Percentiles rank a stretch among this genome's conserved stretches.
Conservation (phyloP, 768 basidiomycete genomes). For the Tephrocybe sp. region DNA sequence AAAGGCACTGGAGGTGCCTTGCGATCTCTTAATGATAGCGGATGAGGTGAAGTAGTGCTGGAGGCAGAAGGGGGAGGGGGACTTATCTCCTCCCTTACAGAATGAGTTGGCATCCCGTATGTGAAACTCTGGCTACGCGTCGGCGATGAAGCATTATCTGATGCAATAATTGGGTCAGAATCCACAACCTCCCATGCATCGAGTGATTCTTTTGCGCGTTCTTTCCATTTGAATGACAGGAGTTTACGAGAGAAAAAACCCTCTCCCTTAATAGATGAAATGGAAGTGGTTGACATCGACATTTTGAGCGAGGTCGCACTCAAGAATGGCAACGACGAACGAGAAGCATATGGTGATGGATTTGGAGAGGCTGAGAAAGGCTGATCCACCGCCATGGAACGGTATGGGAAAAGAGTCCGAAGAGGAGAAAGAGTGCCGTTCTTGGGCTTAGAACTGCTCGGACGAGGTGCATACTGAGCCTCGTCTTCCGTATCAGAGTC, state of each 20-base stretch:
- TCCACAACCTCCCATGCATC: constrained; percentile 50
- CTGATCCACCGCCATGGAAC: constrained; percentile 33
- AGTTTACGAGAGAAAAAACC: constrained; percentile 33
- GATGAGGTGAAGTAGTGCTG: constrained; percentile 12
- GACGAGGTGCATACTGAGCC: constrained; percentile 8
- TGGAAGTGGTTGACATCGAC: constrained; percentile 33
- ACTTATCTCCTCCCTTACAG: constrained; percentile 1
- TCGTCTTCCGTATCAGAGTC: constrained; percentile 27
- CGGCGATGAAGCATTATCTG: constrained; percentile 25
- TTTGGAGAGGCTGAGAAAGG: constrained; percentile 40
- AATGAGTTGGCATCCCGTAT: constrained; percentile 20
- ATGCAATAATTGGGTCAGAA: constrained; percentile 22
- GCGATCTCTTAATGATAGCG: constrained; percentile 24
- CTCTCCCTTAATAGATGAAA: constrained; percentile 34
- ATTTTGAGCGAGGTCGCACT: constrained; percentile 46
- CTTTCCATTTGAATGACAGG: constrained; percentile 42
- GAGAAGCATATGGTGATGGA: constrained; percentile 39
- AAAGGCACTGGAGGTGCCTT: constrained; percentile 26
- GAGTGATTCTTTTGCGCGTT: constrained; percentile 33
- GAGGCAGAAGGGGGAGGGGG: constrained; percentile 11
- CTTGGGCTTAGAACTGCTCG: constrained; percentile 32
- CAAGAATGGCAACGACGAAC: constrained; percentile 36
- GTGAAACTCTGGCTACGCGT: constrained; percentile 28
- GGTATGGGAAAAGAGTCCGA: constrained; percentile 44
- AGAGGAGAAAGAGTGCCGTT: constrained; percentile 47